Evolutionary conservation across 2,329 filamentous ascomycete species (phyloP), one percentile per base, ranked within the genome.

Genomic region (Diaporthe sp.): DNA sequence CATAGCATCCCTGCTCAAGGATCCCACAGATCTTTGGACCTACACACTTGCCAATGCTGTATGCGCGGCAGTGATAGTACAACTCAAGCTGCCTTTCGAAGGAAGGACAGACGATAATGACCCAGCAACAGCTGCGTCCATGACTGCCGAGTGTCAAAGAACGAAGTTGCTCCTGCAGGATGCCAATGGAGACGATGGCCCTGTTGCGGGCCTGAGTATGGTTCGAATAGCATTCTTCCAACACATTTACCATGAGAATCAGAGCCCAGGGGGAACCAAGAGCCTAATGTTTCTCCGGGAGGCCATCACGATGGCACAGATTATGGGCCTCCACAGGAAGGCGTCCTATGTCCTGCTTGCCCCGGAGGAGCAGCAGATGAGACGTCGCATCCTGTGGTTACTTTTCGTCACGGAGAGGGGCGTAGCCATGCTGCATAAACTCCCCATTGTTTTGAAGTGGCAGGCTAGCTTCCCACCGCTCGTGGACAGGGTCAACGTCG

Each of bases 231-330:
- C 86, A 0, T 89, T 89, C 76, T 89, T 89, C 64, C 79, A 89
- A 25, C 87, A 89, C 77, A 85, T 88, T 15, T 88, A 87, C 70
- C 84, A 88, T 76, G 87, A 89, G 77, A 89, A 89, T 71, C 83
- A 85, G 73, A 77, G 82, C 13, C 82, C 86, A 0, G 87, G 87
- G 4, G 86, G 87, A 0, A 82, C 82, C 2, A 85, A 85, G 68
- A 88, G 87, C 2, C 79, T 88, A 9, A 77, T 89, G 12, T 87
- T 87, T 76, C 77, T 89, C 9, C 82, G 87, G 8, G 87, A 89
- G 75, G 86, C 87, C 8, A 86, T 89, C n/a, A 87, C 87, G 0
- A 80, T 87, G 30, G 87, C 87, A 2, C 87, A 89, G 76, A 84
- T 89, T 58, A 82, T 88, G 77, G 81, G 84, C 0, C 80, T 89